Percentiles rank a stretch among this genome's conserved stretches.
Conservation (phyloP, 1,284 basidiomycete species). For the Moesziomyces aphidis region DNA sequence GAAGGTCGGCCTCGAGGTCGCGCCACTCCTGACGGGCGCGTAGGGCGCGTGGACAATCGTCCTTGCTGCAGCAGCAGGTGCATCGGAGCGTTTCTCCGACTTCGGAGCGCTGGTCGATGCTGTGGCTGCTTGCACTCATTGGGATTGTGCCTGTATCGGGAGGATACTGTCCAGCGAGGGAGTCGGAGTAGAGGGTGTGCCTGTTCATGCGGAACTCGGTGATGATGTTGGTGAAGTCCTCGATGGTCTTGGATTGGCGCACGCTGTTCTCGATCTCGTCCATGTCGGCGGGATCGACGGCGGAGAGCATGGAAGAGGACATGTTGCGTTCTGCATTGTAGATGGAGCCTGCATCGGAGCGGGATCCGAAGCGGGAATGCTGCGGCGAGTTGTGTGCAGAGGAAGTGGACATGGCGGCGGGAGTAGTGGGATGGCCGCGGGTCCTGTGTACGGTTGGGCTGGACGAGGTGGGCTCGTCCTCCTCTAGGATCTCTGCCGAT, state of each 20-base stretch:
- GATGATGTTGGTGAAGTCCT: slow-evolving; percentile 63
- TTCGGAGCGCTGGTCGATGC: slow-evolving; percentile 36
- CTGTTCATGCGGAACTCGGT: slow-evolving; percentile 59
- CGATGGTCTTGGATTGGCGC: slow-evolving; percentile 56
- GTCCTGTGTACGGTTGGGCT: background rate
- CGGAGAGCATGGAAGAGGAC: slow-evolving; percentile 45
- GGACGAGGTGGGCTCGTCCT: slow-evolving; percentile 18
- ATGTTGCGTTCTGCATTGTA: slow-evolving; percentile 25
- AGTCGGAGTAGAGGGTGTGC: slow-evolving; percentile 40
- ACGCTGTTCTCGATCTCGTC: slow-evolving; percentile 58
- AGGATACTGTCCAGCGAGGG: slow-evolving; percentile 16
- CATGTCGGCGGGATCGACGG: slow-evolving; percentile 29
- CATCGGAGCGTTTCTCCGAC: slow-evolving; percentile 21
- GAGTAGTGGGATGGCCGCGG: background rate
- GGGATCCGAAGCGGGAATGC: slow-evolving; percentile 24
- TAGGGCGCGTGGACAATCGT: slow-evolving; percentile 54
- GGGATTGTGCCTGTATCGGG: slow-evolving; percentile 11
- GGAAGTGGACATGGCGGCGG: slow-evolving; percentile 15
- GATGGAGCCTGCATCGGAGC: slow-evolving; percentile 31
- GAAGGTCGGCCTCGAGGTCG: slow-evolving; percentile 64
- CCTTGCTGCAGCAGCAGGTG: slow-evolving; percentile 61
- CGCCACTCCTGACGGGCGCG: slow-evolving; percentile 61
- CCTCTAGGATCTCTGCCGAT: slow-evolving; percentile 38
- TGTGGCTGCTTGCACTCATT: slow-evolving; percentile 27
- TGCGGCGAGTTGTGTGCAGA: slow-evolving; percentile 14